phyloP scores from a whole-genome alignment of 2,329 filamentous ascomycete species.

The Pseudogymnoascus sp. region DNA sequence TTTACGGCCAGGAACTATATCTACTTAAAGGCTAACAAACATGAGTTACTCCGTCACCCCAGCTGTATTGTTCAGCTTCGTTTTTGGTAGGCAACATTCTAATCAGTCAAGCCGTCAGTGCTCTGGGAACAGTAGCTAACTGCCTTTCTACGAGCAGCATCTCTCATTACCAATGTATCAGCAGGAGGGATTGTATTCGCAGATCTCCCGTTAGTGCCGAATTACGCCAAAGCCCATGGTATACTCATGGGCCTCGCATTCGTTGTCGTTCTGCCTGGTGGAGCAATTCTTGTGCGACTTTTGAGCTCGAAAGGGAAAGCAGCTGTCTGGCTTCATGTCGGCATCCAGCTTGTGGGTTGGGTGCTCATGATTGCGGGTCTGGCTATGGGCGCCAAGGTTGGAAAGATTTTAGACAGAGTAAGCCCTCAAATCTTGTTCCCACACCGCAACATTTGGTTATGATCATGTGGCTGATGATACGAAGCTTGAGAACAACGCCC shows the following conservation, averaged over 20 bases:
- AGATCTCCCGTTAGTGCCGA: not conserved
- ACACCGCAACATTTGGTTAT: slow-evolving; percentile 7
- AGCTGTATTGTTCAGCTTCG: not conserved
- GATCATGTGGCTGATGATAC: slow-evolving; percentile 38
- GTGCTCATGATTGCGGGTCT: slow-evolving; percentile 52
- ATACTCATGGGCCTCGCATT: slow-evolving; percentile 54
- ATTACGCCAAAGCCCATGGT: slow-evolving; percentile 38
- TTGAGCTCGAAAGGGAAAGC: slow-evolving; percentile 36
- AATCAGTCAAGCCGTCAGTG: not conserved
- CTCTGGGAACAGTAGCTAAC: not conserved
- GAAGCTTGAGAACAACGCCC: slow-evolving; percentile 29
- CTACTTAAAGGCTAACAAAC: not conserved
- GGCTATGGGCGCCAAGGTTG: slow-evolving; percentile 44
- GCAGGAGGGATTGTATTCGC: not conserved
- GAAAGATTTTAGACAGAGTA: slow-evolving; percentile 36
- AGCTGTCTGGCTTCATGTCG: slow-evolving; percentile 40
- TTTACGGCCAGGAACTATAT: not conserved
- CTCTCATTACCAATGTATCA: not conserved
- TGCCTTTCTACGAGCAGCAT: not conserved
- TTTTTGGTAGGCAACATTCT: not conserved
- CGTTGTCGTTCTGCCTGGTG: slow-evolving; percentile 50
- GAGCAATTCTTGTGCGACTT: slow-evolving; percentile 51
- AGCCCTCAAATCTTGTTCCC: slow-evolving; percentile 22
- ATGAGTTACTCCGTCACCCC: not conserved
- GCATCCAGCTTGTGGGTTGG: slow-evolving; percentile 46